phyloP scores from a whole-genome alignment of 208 protist genomes.

The Wallacemonas rigidus region DNA sequence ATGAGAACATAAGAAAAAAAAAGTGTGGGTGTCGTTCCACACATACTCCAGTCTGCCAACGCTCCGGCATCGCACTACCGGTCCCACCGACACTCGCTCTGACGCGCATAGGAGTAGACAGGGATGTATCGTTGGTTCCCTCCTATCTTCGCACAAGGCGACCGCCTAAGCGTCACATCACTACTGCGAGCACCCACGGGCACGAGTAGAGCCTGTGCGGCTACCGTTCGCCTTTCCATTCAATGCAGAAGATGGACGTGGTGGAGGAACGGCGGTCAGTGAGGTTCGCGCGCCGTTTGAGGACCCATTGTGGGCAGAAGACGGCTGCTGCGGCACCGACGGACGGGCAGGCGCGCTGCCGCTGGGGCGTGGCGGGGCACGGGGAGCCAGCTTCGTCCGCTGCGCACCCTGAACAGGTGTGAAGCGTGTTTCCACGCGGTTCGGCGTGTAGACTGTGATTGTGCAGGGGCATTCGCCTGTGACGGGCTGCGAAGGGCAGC shows the following conservation, averaged over 20 bases:
- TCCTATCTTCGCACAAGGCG: too few species aligned
- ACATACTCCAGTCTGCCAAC: too few species aligned
- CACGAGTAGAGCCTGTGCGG: conserved; percentile 16
- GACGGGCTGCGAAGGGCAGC: conserved; percentile 38
- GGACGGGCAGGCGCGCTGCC: conserved; percentile 1
- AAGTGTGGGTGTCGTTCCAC: neutral
- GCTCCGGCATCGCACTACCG: too few species aligned
- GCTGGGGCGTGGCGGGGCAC: neutral
- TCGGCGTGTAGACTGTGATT: conserved; percentile 68
- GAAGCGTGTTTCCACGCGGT: conserved; percentile 28
- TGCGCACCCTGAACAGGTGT: conserved; percentile 8
- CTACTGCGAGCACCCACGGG: conserved; percentile 37
- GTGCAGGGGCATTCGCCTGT: conserved; percentile 63
- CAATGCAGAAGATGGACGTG: conserved; percentile 25
- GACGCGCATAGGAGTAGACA: too few species aligned
- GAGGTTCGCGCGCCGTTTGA: neutral
- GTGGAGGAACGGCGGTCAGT: conserved; percentile 13
- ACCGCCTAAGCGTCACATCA: too few species aligned
- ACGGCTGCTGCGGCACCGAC: neutral
- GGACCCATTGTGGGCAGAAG: neutral
- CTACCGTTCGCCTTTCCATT: conserved; percentile 13
- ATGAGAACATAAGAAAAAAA: conserved; percentile 4
- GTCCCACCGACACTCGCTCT: too few species aligned
- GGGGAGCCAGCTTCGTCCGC: conserved; percentile 6
- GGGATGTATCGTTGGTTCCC: too few species aligned